Evolutionary conservation across 345 rosid species (phyloP), one percentile per base, ranked within the genome.

Genomic region (Excoecaria cochinchinensis): DNA sequence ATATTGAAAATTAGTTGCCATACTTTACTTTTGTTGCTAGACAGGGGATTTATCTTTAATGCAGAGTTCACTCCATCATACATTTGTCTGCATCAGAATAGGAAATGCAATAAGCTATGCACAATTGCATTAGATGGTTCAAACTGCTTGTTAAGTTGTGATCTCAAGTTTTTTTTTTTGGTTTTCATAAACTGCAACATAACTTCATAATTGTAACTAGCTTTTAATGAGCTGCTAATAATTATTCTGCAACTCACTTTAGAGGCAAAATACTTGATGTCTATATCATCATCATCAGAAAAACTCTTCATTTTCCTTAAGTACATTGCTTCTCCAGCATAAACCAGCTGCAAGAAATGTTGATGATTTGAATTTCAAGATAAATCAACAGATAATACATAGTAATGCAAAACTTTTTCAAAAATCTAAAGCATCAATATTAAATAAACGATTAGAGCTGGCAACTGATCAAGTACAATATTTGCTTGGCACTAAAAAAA

Each of bases 261-360:
- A 16, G 89, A 84, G 55, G 85, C 58, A 79, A 77, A 82, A 58
- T 76, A 75, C 71, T 85, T 85, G 67, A 84, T 80, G 61, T 84
- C 92, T 60, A 1, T 25, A 60, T 14, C 15, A 31, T 58, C 93
- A 50, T 80, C 80, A 79, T 89, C 90, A 40, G 69, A 75, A 72
- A 78, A 85, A 76, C 86, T 82, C 74, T 36, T 84, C 53, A 78
- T 85, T 85, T 88, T 89, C 78, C 79, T 77, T 74, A 84, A 75
- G 81, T 82, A 85, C 60, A 81, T 81, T 64, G 92, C 84, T 82
- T 90, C n/a, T n/a, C n/a, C n/a, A n/a, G n/a, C n/a, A n/a, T n/a
- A n/a, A n/a, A n/a, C n/a, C n/a, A n/a, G n/a, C n/a, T n/a, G n/a
- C n/a, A n/a, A n/a, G n/a, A n/a, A n/a, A n/a, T n/a, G n/a, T n/a